Evolutionary conservation across 176 grass and related monocot species (phyloP).

Genomic region (Themeda triandra): DNA sequence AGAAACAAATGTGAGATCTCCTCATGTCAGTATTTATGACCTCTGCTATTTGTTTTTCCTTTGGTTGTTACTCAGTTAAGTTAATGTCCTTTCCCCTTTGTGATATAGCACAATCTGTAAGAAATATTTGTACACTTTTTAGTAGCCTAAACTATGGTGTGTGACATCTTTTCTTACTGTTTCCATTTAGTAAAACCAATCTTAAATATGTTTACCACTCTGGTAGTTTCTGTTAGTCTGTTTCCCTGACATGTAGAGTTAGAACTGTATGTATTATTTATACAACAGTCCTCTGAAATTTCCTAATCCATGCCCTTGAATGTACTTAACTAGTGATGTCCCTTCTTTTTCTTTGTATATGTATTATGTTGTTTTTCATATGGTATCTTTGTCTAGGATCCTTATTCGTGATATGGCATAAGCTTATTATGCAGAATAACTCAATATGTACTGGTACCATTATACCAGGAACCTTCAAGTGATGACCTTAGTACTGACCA

Average conservation of each 20-base stretch:
- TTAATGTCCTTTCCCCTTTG: constrained; percentile 14
- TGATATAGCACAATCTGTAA: background rate
- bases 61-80: background rate
- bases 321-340: background rate
- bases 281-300: background rate
- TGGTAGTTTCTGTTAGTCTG: background rate
- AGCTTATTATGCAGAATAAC: constrained; percentile 15
- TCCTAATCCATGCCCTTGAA: background rate
- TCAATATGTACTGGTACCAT: constrained; percentile 14
- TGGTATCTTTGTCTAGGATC: background rate
- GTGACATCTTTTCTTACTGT: background rate
- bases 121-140: background rate
- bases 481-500: background rate
- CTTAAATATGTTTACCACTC: background rate
- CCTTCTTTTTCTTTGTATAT: background rate
- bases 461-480: constrained; percentile 38
- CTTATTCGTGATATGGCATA: constrained; percentile 9
- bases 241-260: background rate
- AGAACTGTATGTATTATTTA: constrained; percentile 10
- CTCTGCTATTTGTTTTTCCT: background rate
- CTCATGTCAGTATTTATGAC: constrained; percentile 7
- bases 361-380: background rate
- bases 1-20: background rate
- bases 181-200: constrained; percentile 6
- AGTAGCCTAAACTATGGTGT: background rate